A percentile compares a stretch with the other conserved stretches of the same genome.
phyloP scores from a whole-genome alignment of 441 rosid genomes.

The Pelargonium exstipulatum region DNA sequence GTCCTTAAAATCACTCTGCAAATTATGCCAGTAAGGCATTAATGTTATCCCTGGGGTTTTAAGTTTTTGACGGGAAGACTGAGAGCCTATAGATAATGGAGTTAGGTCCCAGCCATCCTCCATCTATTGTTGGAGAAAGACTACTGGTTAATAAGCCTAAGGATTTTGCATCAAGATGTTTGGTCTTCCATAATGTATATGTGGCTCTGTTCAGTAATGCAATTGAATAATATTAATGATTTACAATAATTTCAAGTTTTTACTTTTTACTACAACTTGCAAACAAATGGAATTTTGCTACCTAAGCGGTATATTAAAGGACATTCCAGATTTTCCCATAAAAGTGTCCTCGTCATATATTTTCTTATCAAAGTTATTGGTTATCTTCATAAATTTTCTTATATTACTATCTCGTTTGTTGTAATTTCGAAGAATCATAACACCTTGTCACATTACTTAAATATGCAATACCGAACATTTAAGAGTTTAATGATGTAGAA shows the following conservation, averaged over 20 bases:
- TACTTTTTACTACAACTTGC: not conserved
- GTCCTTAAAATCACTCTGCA: not conserved
- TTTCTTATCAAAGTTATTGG: not conserved
- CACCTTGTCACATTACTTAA: not conserved
- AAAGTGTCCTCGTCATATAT: too few relatives aligned
- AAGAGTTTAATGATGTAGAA: not conserved
- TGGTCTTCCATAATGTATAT: too few relatives aligned
- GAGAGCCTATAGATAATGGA: too few relatives aligned
- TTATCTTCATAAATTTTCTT: not conserved
- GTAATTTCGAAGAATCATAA: not conserved
- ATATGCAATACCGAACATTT: not conserved
- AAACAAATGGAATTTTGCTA: not conserved
- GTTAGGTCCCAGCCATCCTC: too few relatives aligned
- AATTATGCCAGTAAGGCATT: too few relatives aligned
- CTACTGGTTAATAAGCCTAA: too few relatives aligned
- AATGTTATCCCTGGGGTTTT: too few relatives aligned
- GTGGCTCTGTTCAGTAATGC: too few relatives aligned
- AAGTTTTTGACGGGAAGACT: too few relatives aligned
- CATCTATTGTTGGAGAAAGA: too few relatives aligned
- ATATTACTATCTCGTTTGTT: not conserved
- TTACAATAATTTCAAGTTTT: not conserved
- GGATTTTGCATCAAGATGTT: too few relatives aligned
- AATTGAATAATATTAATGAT: too few relatives aligned
- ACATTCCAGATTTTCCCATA: not conserved
- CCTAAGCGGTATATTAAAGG: not conserved